Evolutionary conservation across 2,329 filamentous ascomycete genomes (phyloP), one percentile per base, ranked within the genome.

Genomic region (Raffaelea arxii): DNA sequence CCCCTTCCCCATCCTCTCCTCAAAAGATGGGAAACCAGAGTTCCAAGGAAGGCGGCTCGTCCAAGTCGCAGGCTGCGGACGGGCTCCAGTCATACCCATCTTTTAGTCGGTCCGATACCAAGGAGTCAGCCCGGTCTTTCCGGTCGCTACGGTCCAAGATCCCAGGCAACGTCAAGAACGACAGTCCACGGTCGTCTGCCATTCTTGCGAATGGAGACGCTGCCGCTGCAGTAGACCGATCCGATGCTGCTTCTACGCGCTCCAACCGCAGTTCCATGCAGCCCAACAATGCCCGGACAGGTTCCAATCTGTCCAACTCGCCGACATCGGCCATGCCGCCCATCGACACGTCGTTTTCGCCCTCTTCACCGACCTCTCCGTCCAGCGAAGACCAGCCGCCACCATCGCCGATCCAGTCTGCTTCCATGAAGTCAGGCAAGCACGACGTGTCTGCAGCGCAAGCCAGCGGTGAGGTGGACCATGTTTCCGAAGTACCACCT

Each of bases 81-180:
- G 72, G 77, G 51, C 70, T 96, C 49, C 84, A 88, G 64, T 86
- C 87, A 25, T 94, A 92, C 64, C 91, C 90, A 24, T 95, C 91
- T 24, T 91, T 97, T 62, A 86, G 83, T 67, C 84, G 85, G 62
- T 88, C 89, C 47, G 91, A 97, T 62, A 97, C 91, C 24, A 91
- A 90, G 63, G 90, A 95, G 54, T 96, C 89, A 6, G 80, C 84
- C 25, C 84, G 89, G 54, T 96, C 90, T 4, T 82, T 96, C 64
- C 80, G 86, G 55, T 84, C 81, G 35, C 77, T 97, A 55, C 78
- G 87, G 50, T 94, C 88, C 51, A 96, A 96, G 68, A 96, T 95
- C 50, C 88, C 86, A 2, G 86, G 84, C 30, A 72, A 65, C 54
- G 72, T 72, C 52, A 86, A 79, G 59, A 78, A 71, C 40, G 90